phyloP scores from a whole-genome alignment of 208 protist species.

The Crithidia mellificae region DNA sequence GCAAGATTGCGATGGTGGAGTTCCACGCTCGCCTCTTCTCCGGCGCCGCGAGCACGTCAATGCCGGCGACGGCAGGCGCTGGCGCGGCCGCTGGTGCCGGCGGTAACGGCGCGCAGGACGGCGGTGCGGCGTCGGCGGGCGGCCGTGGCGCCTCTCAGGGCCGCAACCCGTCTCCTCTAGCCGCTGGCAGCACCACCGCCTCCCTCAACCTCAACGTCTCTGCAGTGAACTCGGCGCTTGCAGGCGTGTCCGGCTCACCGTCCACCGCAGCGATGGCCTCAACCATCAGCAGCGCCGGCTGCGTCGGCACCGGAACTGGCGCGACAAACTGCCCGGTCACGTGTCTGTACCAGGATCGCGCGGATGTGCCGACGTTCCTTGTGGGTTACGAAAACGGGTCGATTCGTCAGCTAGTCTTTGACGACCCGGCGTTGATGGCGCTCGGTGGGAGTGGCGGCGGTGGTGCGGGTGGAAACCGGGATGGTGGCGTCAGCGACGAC shows the following conservation, averaged over 20 bases:
- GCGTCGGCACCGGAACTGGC: conserved; percentile 9
- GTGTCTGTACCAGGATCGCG: conserved; percentile 54
- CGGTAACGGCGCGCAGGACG: not conserved
- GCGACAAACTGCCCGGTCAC: conserved; percentile 55
- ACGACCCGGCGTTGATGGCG: conserved; percentile 23
- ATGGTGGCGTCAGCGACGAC: conserved; percentile 14
- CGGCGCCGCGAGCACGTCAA: conserved; percentile 9
- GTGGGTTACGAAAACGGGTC: conserved; percentile 69
- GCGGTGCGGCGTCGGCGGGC: not conserved
- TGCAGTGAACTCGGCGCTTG: not conserved
- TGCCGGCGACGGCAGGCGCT: not conserved
- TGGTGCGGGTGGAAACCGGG: conserved; percentile 13
- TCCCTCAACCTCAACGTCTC: not conserved
- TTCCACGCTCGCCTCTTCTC: conserved; percentile 52
- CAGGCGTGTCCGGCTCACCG: too few relatives aligned
- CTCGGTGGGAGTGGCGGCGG: conserved; percentile 9
- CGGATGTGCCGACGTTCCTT: conserved; percentile 70
- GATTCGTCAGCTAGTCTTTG: conserved; percentile 62
- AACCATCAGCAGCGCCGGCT: conserved; percentile 7
- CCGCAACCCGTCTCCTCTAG: not conserved
- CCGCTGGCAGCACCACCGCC: not conserved
- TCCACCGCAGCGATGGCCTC: too few relatives aligned
- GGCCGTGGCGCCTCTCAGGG: not conserved
- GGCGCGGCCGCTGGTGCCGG: not conserved
- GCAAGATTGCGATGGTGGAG: conserved; percentile 64